Evolutionary conservation across 441 rosid species (phyloP).

Genomic region (Gossypium trilobum): DNA sequence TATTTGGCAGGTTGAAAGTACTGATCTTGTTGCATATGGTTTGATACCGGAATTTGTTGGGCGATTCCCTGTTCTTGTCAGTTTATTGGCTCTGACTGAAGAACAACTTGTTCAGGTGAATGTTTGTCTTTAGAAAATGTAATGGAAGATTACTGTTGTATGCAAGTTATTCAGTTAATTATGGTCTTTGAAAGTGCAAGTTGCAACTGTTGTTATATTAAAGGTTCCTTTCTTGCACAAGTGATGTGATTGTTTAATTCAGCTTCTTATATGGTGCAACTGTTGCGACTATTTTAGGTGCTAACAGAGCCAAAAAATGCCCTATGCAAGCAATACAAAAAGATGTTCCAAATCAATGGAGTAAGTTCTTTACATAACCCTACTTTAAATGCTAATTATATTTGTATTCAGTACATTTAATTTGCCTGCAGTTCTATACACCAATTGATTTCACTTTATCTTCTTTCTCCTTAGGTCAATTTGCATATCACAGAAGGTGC

Average conservation of each 20-base stretch:
- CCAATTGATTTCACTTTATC: slow-evolving; percentile 3
- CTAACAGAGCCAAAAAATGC: slow-evolving; percentile 94
- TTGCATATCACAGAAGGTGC: slow-evolving; percentile 72
- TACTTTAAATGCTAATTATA: slow-evolving; percentile 2
- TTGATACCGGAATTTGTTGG: slow-evolving; percentile 98
- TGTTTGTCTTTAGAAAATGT: background rate
- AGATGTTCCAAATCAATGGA: slow-evolving; percentile 84
- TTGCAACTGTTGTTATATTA: background rate
- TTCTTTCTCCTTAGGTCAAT: slow-evolving; percentile 51
- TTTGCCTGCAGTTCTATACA: background rate
- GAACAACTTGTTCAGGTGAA: slow-evolving; percentile 89
- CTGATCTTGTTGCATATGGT: slow-evolving; percentile 89
- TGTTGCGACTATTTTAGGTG: slow-evolving; percentile 39
- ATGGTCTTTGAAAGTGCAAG: background rate
- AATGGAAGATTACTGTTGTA: background rate
- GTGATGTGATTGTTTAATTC: background rate
- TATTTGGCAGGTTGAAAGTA: slow-evolving; percentile 74
- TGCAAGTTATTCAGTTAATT: background rate
- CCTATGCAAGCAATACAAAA: slow-evolving; percentile 86
- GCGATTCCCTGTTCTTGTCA: slow-evolving; percentile 91
- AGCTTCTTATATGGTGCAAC: background rate
- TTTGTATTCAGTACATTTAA: background rate
- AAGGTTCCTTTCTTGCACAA: background rate
- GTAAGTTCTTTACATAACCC: slow-evolving; percentile 37
- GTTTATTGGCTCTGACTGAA: slow-evolving; percentile 84